phyloP scores from a whole-genome alignment of 129 eudicot genomes.

The Apium graveolens region DNA sequence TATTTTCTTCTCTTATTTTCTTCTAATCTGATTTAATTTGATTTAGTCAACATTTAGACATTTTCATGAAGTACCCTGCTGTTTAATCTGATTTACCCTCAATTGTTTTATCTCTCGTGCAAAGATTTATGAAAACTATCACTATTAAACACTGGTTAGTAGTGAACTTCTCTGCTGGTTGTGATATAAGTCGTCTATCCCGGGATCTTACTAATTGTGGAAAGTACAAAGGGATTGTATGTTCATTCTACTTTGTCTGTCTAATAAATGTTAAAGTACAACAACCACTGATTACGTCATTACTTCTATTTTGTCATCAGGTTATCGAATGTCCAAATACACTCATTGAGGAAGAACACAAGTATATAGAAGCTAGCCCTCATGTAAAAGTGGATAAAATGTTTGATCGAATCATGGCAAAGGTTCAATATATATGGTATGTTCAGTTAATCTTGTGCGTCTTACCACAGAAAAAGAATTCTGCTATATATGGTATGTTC shows the following conservation, averaged over 20 bases:
- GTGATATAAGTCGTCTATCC: constrained; percentile 71
- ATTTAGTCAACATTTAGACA: too few species aligned
- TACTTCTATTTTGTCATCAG: constrained; percentile 25
- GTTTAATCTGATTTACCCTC: not conserved
- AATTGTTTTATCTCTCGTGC: constrained; percentile 14
- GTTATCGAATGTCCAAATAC: constrained; percentile 67
- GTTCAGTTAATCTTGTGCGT: constrained; percentile 79
- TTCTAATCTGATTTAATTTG: too few species aligned
- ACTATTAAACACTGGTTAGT: constrained; percentile 62
- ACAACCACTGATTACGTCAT: not conserved
- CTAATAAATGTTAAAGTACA: not conserved
- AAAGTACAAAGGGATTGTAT: constrained; percentile 76
- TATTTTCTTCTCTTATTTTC: too few species aligned
- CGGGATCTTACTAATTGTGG: constrained; percentile 66
- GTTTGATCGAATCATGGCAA: constrained; percentile 59
- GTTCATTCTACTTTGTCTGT: constrained; percentile 20
- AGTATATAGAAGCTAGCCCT: constrained; percentile 42
- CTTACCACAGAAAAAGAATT: constrained; percentile 65
- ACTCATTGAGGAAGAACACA: constrained; percentile 69
- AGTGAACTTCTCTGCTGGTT: constrained; percentile 74
- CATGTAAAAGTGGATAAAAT: constrained; percentile 67
- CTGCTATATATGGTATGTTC: constrained; percentile 63
- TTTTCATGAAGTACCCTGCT: too few species aligned
- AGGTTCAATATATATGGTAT: constrained; percentile 51
- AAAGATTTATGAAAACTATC: constrained; percentile 50